phyloP scores from a whole-genome alignment of 2,329 filamentous ascomycete genomes.

The Hymenoscyphus salicellus region DNA sequence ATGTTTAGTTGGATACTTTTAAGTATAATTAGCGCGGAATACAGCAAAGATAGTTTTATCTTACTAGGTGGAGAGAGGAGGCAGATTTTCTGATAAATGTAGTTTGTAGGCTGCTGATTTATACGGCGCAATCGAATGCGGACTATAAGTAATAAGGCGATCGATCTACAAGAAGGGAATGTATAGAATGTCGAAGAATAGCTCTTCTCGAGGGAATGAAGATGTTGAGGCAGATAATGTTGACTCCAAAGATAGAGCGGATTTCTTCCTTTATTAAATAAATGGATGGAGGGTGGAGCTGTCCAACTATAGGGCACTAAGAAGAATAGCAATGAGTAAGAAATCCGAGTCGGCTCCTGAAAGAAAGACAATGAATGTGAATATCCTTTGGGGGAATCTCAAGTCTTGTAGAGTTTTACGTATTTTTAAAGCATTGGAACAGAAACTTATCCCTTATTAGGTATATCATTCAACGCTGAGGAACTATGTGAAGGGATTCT shows the following conservation, averaged over 20 bases:
- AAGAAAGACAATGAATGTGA: background rate
- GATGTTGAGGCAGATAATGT: background rate
- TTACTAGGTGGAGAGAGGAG: background rate
- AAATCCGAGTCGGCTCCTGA: background rate
- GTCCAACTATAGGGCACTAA: background rate
- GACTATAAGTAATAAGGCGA: constrained; percentile 34
- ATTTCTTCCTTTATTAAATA: background rate
- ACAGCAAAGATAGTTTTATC: background rate
- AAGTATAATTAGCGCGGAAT: background rate
- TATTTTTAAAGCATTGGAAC: background rate
- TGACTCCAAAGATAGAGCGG: background rate
- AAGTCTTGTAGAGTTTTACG: background rate
- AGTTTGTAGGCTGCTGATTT: background rate
- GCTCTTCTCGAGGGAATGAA: background rate
- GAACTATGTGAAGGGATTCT: background rate
- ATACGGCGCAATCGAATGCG: background rate
- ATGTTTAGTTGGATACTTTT: background rate
- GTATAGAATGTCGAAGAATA: background rate
- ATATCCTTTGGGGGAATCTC: background rate
- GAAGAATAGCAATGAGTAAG: constrained; percentile 3
- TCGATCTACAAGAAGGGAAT: background rate
- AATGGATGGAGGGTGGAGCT: background rate
- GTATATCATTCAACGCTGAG: background rate
- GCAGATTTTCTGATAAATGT: background rate
- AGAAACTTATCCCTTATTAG: background rate